Evolutionary conservation across 2,329 filamentous ascomycete species (phyloP).

Genomic region (Aspergillus clavatus): DNA sequence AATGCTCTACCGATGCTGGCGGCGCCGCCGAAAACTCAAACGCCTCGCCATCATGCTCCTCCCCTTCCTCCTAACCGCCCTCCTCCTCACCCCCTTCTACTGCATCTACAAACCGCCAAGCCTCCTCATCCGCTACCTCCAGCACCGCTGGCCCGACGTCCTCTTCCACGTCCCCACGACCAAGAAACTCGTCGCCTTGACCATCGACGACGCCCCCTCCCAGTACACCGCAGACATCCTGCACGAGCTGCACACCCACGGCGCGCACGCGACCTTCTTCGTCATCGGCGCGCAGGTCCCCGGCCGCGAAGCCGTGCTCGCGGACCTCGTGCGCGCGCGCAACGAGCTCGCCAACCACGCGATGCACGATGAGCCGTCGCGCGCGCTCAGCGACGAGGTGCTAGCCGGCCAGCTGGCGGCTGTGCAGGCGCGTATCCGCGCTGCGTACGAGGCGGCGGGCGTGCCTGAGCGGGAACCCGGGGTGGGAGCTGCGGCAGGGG

Average conservation of each 20-base stretch:
- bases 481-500: too few species aligned
- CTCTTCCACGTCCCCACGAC: conserved; percentile 63
- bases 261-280: conserved; percentile 78
- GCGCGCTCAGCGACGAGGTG: conserved; percentile 53
- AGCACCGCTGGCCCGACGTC: conserved; percentile 69
- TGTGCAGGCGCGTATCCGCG: conserved; percentile 59
- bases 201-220: conserved; percentile 82
- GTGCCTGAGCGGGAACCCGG: conserved; percentile 28
- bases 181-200: conserved; percentile 69
- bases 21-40: conserved; percentile 14
- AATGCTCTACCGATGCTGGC: conserved; percentile 13
- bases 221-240: conserved; percentile 66
- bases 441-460: conserved; percentile 48
- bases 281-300: conserved; percentile 74
- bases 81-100: conserved; percentile 51
- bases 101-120: conserved; percentile 74
- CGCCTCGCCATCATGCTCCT: conserved; percentile 31
- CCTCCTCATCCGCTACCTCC: conserved; percentile 66
- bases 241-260: conserved; percentile 58
- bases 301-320: conserved; percentile 51
- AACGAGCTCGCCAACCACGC: conserved; percentile 83
- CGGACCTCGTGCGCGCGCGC: conserved; percentile 55
- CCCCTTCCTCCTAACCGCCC: conserved; percentile 30
- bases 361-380: conserved; percentile 77
- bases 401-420: conserved; percentile 59